A percentile compares a stretch with the other conserved stretches of the same genome.
Evolutionary conservation across 208 protist species (phyloP).

Genomic region (Novymonas esmeraldas): DNA sequence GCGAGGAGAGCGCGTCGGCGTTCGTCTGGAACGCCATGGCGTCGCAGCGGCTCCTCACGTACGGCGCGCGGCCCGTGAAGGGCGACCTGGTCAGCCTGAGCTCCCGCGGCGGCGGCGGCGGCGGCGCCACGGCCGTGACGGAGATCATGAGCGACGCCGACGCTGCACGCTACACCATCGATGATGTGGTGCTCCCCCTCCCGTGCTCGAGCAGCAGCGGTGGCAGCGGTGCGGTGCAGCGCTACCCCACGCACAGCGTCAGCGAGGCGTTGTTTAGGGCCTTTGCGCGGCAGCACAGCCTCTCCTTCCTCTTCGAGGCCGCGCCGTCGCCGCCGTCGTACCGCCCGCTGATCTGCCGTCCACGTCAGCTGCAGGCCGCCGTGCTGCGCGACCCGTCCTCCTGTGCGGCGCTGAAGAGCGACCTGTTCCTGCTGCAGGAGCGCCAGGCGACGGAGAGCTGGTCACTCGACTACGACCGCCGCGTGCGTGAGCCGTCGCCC

Average conservation of each 20-base stretch:
- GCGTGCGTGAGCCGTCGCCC: constrained; percentile 74
- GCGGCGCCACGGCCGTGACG: constrained; percentile 2
- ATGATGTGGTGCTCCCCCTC: constrained; percentile 86
- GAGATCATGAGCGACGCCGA: constrained; percentile 41
- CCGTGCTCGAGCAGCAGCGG: constrained; percentile 25
- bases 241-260: constrained; percentile 27
- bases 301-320: constrained; percentile 46
- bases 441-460: constrained; percentile 38
- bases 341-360: constrained; percentile 56
- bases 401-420: constrained; percentile 70
- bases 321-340: constrained; percentile 21
- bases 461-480: constrained; percentile 43
- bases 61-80: constrained; percentile 42
- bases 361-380: constrained; percentile 44
- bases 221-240: background rate
- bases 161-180: constrained; percentile 36
- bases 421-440: constrained; percentile 79
- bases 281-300: constrained; percentile 41
- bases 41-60: constrained; percentile 62
- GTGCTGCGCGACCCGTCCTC: constrained; percentile 74
- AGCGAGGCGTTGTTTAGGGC: constrained; percentile 28
- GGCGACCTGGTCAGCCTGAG: constrained; percentile 71
- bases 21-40: constrained; percentile 91
- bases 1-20: constrained; percentile 45
- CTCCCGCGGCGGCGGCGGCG: constrained; percentile 6